Conservation (phyloP, 345 rosid species). For the Populus simonii region DNA sequence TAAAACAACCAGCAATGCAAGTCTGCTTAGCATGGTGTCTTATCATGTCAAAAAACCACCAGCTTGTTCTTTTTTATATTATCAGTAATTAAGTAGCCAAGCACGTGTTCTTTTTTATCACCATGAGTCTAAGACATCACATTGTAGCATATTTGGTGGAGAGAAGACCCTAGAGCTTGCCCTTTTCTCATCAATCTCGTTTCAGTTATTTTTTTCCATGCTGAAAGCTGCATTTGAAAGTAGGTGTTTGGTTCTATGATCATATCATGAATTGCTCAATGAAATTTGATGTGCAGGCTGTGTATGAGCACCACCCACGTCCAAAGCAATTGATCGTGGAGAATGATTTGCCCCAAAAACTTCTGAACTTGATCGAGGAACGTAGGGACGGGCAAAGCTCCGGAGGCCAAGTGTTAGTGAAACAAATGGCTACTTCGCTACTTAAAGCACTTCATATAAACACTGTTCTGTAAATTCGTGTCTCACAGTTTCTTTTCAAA, state of each 20-base stretch:
- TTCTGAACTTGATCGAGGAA: constrained; percentile 84
- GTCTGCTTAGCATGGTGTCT: not conserved
- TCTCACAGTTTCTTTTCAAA: not conserved
- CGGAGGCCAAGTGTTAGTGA: constrained; percentile 94
- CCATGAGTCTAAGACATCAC: not conserved
- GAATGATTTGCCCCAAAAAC: constrained; percentile 83
- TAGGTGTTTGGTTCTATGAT: not conserved
- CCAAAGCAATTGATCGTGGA: constrained; percentile 96
- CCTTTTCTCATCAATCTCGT: not conserved
- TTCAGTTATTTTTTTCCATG: not conserved
- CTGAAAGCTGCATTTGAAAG: not conserved
- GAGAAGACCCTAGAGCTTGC: not conserved
- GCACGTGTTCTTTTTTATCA: not conserved
- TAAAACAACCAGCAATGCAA: not conserved
- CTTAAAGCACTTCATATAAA: constrained; percentile 95
- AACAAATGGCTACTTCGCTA: constrained; percentile 96
- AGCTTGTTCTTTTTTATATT: not conserved
- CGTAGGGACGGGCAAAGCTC: constrained; percentile 95
- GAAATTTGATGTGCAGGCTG: constrained; percentile 49
- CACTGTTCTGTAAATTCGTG: constrained; percentile 63
- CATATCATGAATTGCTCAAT: not conserved
- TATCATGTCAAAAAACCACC: not conserved
- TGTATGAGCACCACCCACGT: constrained; percentile 96
- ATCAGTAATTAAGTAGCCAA: not conserved
- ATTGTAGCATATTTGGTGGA: not conserved